These are phyloP conservation scores for Fusarium bactridioides DNA, from an alignment of 2,329 filamentous ascomycete genomes.

Conservation along the genomic window DNA sequence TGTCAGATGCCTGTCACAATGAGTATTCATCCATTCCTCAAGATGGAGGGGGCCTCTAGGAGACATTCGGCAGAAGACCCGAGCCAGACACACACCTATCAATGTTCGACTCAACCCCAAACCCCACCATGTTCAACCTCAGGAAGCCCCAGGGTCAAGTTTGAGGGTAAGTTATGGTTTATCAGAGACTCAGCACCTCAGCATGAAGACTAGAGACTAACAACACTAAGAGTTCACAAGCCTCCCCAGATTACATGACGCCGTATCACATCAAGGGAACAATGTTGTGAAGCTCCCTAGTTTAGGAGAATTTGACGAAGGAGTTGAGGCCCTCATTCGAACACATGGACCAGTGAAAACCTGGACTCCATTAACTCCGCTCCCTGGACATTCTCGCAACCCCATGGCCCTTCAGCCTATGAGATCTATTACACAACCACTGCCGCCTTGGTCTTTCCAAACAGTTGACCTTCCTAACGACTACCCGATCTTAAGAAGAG, in stretches of 20 bases:
- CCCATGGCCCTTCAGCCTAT: constrained; percentile 37
- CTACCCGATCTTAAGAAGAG: constrained; percentile 17
- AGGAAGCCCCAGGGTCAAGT: constrained; percentile 47
- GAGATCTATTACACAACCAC: constrained; percentile 8
- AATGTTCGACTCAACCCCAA: constrained; percentile 26
- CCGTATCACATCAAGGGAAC: constrained; percentile 24
- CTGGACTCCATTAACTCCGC: constrained; percentile 43
- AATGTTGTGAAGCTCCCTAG: constrained; percentile 45
- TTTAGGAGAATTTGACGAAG: constrained; percentile 49
- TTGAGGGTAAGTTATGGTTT: constrained; percentile 41
- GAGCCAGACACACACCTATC: neutral
- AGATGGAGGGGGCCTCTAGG: constrained; percentile 16
- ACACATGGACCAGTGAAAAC: constrained; percentile 42
- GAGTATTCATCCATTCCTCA: constrained; percentile 35
- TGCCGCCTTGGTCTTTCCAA: constrained; percentile 26
- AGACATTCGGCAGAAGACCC: neutral
- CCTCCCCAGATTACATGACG: constrained; percentile 34
- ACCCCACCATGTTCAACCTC: constrained; percentile 43
- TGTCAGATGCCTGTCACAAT: constrained; percentile 20
- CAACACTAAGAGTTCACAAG: constrained; percentile 37
- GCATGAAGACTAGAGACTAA: constrained; percentile 29
- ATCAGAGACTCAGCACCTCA: neutral
- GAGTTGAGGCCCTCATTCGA: constrained; percentile 48
- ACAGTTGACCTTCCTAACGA: constrained; percentile 13
- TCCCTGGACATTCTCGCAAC: constrained; percentile 36